Conservation (phyloP, 2,329 filamentous ascomycete species). For the Penicillium sp. region DNA sequence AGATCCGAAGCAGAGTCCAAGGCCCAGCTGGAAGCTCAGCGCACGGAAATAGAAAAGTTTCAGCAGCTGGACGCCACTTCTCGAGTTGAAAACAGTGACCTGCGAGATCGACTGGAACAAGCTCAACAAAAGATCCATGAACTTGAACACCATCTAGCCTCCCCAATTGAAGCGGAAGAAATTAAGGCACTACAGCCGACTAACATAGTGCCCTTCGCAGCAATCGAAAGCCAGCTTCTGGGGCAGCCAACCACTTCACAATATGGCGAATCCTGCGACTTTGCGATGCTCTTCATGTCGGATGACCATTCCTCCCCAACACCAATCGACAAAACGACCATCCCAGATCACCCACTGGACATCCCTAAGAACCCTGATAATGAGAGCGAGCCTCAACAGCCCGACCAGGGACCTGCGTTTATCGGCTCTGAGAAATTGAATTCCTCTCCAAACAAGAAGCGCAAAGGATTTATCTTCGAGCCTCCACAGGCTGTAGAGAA, state of each 20-base stretch:
- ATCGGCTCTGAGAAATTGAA: too few relatives aligned
- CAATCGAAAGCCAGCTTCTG: slow-evolving; percentile 25
- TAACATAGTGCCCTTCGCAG: slow-evolving; percentile 36
- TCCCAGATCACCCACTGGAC: not conserved
- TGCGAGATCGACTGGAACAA: slow-evolving; percentile 22
- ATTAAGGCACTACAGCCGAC: not conserved
- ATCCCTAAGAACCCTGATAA: not conserved
- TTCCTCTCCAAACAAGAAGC: slow-evolving; percentile 5
- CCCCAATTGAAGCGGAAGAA: not conserved
- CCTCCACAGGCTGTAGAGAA: not conserved
- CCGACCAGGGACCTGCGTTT: not conserved
- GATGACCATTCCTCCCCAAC: slow-evolving; percentile 9
- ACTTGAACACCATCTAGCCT: slow-evolving; percentile 20
- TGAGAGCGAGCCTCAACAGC: not conserved
- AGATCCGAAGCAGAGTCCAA: slow-evolving; percentile 10
- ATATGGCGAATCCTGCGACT: slow-evolving; percentile 26
- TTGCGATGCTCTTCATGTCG: slow-evolving; percentile 31
- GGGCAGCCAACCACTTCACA: slow-evolving; percentile 12
- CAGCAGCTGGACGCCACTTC: slow-evolving; percentile 21
- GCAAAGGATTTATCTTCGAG: slow-evolving; percentile 29
- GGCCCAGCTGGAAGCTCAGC: slow-evolving; percentile 12
- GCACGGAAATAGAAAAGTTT: slow-evolving; percentile 21
- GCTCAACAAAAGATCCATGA: slow-evolving; percentile 18
- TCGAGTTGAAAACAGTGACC: slow-evolving; percentile 14
- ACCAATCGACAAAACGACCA: not conserved